Evolutionary conservation across 75 land plant species (phyloP).

Genomic region (Pinus tabuliformis): DNA sequence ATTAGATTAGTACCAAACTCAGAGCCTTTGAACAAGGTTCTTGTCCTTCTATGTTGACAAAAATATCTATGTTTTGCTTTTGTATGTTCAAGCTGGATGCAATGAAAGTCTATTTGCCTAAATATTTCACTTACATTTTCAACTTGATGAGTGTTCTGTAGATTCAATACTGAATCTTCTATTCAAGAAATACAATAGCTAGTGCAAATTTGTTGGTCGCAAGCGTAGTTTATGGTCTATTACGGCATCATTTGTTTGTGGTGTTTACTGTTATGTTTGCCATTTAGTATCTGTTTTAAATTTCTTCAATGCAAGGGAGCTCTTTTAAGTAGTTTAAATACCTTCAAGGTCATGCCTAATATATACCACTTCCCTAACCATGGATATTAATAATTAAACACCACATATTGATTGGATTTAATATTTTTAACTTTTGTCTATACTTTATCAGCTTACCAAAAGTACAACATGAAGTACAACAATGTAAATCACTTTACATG

Average conservation of each 20-base stretch:
- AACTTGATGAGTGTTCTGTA: conserved; percentile 50
- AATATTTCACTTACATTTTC: not conserved
- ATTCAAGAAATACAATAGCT: conserved; percentile 48
- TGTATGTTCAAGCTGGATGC: not conserved
- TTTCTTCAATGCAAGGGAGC: not conserved
- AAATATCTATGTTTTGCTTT: not conserved
- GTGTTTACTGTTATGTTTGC: conserved; percentile 4
- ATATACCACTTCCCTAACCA: too few species aligned
- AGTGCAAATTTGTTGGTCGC: conserved; percentile 53
- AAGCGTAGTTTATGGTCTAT: conserved; percentile 21
- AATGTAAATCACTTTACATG: conserved; percentile 83
- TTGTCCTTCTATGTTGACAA: not conserved
- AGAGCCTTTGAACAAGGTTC: conserved; percentile 72
- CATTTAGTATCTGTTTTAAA: conserved; percentile 3
- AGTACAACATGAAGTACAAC: conserved; percentile 67
- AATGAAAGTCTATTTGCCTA: not conserved
- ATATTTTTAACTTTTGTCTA: not conserved
- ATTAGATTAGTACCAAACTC: conserved; percentile 76
- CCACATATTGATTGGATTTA: not conserved
- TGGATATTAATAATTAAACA: not conserved
- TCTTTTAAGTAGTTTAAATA: not conserved
- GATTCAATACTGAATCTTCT: conserved; percentile 33
- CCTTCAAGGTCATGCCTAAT: too few species aligned
- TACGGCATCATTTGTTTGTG: conserved; percentile 2
- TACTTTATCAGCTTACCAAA: conserved; percentile 60